Evolutionary conservation across 768 basidiomycete genomes (phyloP).

Genomic region (Leccinum incarnatum): DNA sequence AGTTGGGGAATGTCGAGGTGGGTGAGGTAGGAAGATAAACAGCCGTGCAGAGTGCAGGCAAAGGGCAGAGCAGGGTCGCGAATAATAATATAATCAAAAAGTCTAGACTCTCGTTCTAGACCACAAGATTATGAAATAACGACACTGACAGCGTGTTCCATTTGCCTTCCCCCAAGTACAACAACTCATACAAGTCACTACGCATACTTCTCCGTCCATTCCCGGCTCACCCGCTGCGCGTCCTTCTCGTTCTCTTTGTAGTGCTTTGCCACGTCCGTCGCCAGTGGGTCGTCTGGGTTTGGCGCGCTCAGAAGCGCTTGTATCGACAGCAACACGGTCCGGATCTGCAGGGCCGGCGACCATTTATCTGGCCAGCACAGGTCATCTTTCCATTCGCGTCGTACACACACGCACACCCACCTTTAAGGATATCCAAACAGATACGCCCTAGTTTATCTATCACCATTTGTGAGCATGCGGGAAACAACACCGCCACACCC

Average conservation of each 20-base stretch:
- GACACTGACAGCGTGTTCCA: slow-evolving; percentile 6
- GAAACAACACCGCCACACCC: slow-evolving; percentile 13
- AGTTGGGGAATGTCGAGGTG: slow-evolving; percentile 1
- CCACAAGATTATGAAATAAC: slow-evolving; percentile 11
- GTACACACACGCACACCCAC: slow-evolving; percentile 39
- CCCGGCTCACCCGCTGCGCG: slow-evolving; percentile 86
- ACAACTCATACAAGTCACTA: slow-evolving; percentile 13
- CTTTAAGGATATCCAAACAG: slow-evolving; percentile 97
- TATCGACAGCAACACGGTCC: slow-evolving; percentile 93
- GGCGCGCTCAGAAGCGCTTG: slow-evolving; percentile 96
- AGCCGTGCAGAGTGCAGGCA: slow-evolving; percentile 1
- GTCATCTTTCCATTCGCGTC: slow-evolving; percentile 1
- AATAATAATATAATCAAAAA: slow-evolving; percentile 10
- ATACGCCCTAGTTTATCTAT: slow-evolving; percentile 97
- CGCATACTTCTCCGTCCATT: slow-evolving; percentile 95
- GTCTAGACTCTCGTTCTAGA: slow-evolving; percentile 28
- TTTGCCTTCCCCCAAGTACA: neutral
- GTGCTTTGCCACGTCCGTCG: slow-evolving; percentile 94
- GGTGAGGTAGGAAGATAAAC: slow-evolving; percentile 1
- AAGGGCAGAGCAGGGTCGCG: slow-evolving; percentile 16
- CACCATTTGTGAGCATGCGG: slow-evolving; percentile 22
- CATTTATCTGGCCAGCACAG: slow-evolving; percentile 74
- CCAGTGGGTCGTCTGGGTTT: slow-evolving; percentile 94
- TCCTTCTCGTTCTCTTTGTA: slow-evolving; percentile 98
- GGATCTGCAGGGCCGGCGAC: slow-evolving; percentile 98